Evolutionary conservation across 257 asterid species (phyloP).

Genomic region (Rauvolfia tetraphylla): DNA sequence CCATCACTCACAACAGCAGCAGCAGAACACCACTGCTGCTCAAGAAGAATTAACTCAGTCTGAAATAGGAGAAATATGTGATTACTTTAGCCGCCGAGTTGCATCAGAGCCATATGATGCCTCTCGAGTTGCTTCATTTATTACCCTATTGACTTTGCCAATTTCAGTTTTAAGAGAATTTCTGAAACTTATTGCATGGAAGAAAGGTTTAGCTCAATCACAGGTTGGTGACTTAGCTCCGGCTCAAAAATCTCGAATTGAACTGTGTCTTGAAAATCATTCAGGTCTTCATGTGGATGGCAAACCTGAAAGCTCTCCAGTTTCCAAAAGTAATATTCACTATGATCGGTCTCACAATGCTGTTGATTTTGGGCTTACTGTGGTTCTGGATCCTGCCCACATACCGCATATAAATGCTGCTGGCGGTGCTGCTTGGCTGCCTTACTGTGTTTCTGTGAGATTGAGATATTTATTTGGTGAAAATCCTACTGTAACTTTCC

Average conservation of each 20-base stretch:
- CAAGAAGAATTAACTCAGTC: slow-evolving; percentile 90
- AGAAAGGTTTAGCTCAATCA: slow-evolving; percentile 80
- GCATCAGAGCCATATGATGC: slow-evolving; percentile 99
- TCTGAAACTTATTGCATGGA: slow-evolving; percentile 95
- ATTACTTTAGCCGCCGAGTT: slow-evolving; percentile 96
- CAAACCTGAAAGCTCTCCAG: slow-evolving; percentile 45
- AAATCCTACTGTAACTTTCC: slow-evolving; percentile 58
- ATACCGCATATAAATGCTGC: slow-evolving; percentile 92
- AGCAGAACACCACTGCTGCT: slow-evolving; percentile 65
- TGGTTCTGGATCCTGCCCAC: slow-evolving; percentile 87
- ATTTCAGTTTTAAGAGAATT: slow-evolving; percentile 91
- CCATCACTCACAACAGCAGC: slow-evolving; percentile 92
- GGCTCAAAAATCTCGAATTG: slow-evolving; percentile 92
- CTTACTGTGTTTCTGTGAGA: slow-evolving; percentile 88
- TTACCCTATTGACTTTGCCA: slow-evolving; percentile 87
- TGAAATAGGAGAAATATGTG: slow-evolving; percentile 96
- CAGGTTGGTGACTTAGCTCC: slow-evolving; percentile 77
- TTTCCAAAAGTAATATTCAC: slow-evolving; percentile 81
- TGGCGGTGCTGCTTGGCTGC: slow-evolving; percentile 99
- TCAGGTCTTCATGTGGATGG: slow-evolving; percentile 62
- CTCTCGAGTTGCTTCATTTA: slow-evolving; percentile 97
- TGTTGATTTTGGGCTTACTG: slow-evolving; percentile 90
- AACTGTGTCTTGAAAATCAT: slow-evolving; percentile 90
- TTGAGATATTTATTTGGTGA: slow-evolving; percentile 78
- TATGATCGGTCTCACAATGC: slow-evolving; percentile 78